Base-by-base conservation (phyloP, 768 basidiomycete genomes). In the Termitomyces sp. region DNA sequence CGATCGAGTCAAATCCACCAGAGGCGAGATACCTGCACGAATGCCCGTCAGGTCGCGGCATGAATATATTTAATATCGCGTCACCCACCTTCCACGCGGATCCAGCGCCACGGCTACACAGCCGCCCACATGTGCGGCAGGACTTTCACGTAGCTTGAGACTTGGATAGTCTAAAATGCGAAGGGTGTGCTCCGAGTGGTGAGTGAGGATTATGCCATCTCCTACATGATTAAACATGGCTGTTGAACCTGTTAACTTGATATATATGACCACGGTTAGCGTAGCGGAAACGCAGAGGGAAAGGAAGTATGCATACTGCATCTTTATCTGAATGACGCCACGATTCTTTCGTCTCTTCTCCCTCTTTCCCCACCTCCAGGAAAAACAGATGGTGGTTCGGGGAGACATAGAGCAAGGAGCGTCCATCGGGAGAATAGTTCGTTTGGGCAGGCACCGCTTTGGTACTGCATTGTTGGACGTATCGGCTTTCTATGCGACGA, bases 1-100 rank as follows among this genome's bases (percentile, higher is more conserved):
- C 86, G 58, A 94, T 92, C 8, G 90, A 90, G 69, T 94, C 91
- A 58, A 84, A 81, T 13, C 91, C 91, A 36, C 91, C 91, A 1
- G 90, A 89, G 1, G 90, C 90, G 44, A 92, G 80, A 65, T 92
- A 92, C 56, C 87, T 88, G 64, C n/a, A 20, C 39, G 49, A 55
- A 16, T 46, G 20, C 16, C 24, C 9, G 50, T 63, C 28, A 62
- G 60, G 63, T 24, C 55, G 62, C 4, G 24, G 22, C 24, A 36
- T 4, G 2, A 6, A 45, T 9, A 16, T 32, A 22, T n/a, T 54
- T 18, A 40, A 40, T 48, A 54, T 35, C 15, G 16, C 3, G 48
- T 16, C 18, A 62, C 74, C 58, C 49, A 86, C 88, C 83, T 80
- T 71, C 91, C 91, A 22, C 91, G 81, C n/a, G 91, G 91, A 71